Evolutionary conservation across 192 early-diverging fungal genomes (phyloP), one percentile per base, ranked within the genome.

Genomic region (Tieghemiomyces parasiticus): DNA sequence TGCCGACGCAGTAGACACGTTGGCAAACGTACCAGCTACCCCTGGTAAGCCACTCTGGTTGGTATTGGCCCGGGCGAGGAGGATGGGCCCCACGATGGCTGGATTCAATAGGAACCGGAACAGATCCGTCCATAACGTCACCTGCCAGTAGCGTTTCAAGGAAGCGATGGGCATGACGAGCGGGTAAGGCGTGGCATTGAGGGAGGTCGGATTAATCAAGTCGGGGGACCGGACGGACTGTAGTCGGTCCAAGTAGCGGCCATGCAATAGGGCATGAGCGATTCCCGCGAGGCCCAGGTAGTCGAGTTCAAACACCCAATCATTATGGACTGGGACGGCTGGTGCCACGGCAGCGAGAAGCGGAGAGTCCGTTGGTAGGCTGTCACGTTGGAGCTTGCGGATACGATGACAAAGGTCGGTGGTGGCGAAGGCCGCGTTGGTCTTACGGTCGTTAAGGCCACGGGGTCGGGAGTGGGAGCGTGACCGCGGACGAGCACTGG

Each of bases 91-190:
- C 4, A 58, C 55, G 22, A 31, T 58, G 34, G 16, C 33, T 19
- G 55, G 55, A 35, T 58, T 58, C n/a, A 58, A 34, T 30, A 58
- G 26, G 24, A 58, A 58, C 22, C 26, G 55, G 33, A 58, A 58
- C 34, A 58, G 22, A 26, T 31, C 55, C 0, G 35, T 38, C 55
- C 55, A 58, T 4, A 58, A 34, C 20, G 26, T n/a, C 13, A 58
- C 55, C 33, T 58, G 55, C 55, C 55, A 58, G n/a, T 58, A 58
- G 33, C 55, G 55, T 38, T 58, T 58, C 0, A 58, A 22, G 0
- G 55, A n/a, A 9, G 55, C 32, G 35, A 20, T 24, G 32, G 55
- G 55, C 55, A 58, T 58, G 13, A 58, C 55, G 20, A 58, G 38
- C 38, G 6, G 30, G 24, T 16, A 29, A 20, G 50, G 50, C 13